Percentiles rank a stretch among this genome's conserved stretches.
These are phyloP conservation scores for Termitomyces sp. DNA, from an alignment of 768 basidiomycete genomes.

Conservation along the genomic window DNA sequence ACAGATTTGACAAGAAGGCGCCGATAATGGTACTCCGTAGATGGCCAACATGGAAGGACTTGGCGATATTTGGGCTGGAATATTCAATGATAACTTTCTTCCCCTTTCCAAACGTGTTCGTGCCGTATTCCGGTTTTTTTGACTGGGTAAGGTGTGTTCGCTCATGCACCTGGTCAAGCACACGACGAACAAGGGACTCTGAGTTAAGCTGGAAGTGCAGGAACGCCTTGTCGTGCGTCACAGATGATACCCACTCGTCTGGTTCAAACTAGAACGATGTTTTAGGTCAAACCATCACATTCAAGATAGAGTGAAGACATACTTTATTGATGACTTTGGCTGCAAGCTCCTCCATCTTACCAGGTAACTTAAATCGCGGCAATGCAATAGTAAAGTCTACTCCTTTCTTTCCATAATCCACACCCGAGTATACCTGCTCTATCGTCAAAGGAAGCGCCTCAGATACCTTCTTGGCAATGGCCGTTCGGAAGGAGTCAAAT, in stretches of 20 bases:
- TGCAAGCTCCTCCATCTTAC: slow-evolving; percentile 76
- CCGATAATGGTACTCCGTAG: slow-evolving; percentile 98
- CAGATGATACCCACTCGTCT: slow-evolving; percentile 70
- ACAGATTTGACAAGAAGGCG: slow-evolving; percentile 87
- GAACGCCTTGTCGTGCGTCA: slow-evolving; percentile 71
- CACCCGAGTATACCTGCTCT: slow-evolving; percentile 77
- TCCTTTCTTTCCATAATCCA: slow-evolving; percentile 92
- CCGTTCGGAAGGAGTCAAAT: slow-evolving; percentile 75
- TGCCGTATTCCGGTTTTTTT: slow-evolving; percentile 71
- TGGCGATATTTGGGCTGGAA: slow-evolving; percentile 96
- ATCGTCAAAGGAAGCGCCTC: slow-evolving; percentile 64
- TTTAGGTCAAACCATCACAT: background rate
- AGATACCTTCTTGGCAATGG: slow-evolving; percentile 68
- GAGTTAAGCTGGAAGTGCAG: slow-evolving; percentile 76
- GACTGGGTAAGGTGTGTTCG: slow-evolving; percentile 60
- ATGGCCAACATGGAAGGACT: slow-evolving; percentile 97
- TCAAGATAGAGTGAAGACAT: slow-evolving; percentile 19
- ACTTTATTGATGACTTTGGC: slow-evolving; percentile 71
- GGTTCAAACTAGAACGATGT: slow-evolving; percentile 63
- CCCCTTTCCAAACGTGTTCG: slow-evolving; percentile 68
- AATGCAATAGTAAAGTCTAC: slow-evolving; percentile 89
- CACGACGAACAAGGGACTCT: slow-evolving; percentile 52
- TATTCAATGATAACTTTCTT: slow-evolving; percentile 88
- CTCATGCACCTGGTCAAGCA: slow-evolving; percentile 70
- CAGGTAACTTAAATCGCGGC: slow-evolving; percentile 84